Evolutionary conservation across 2,329 filamentous ascomycete genomes (phyloP).

Genomic region (Cladosporium phlei): DNA sequence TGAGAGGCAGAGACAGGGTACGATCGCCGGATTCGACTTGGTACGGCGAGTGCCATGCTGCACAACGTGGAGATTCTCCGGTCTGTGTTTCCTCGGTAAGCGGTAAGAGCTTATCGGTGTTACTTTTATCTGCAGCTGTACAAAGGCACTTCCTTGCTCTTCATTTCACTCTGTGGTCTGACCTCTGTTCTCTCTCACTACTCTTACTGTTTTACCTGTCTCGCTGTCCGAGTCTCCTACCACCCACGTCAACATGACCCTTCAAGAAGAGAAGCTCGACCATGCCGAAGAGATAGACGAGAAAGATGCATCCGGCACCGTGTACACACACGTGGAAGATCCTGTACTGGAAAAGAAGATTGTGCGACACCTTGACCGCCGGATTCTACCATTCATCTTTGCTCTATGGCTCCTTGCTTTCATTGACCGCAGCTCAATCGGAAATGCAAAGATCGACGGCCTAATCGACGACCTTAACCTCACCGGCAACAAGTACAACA

Average conservation of each 20-base stretch:
- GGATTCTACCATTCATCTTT: slow-evolving; percentile 44
- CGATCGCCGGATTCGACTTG: too few species aligned
- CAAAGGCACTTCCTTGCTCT: not conserved
- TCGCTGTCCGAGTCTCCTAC: too few species aligned
- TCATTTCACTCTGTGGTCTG: not conserved
- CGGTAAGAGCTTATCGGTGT: not conserved
- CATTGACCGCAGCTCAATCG: slow-evolving; percentile 38
- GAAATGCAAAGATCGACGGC: slow-evolving; percentile 42
- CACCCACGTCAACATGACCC: not conserved
- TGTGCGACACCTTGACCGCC: slow-evolving; percentile 40
- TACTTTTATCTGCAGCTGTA: slow-evolving; percentile 1
- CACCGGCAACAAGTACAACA: slow-evolving; percentile 39
- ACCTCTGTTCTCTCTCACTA: not conserved
- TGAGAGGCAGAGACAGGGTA: too few species aligned
- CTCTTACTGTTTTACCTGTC: too few species aligned
- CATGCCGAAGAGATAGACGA: slow-evolving; percentile 12
- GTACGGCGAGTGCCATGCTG: too few species aligned
- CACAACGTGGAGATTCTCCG: too few species aligned
- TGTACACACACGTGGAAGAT: slow-evolving; percentile 16
- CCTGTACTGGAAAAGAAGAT: slow-evolving; percentile 23
- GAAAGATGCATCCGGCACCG: slow-evolving; percentile 8
- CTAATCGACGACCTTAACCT: slow-evolving; percentile 37
- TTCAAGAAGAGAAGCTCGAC: slow-evolving; percentile 3
- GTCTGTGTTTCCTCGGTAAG: slow-evolving; percentile 2
- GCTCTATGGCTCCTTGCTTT: slow-evolving; percentile 45